A percentile compares a stretch with the other conserved stretches of the same genome.
Evolutionary conservation across 805 yeast genomes (phyloP).

Genomic region (Helenozyma rhizophorensis): DNA sequence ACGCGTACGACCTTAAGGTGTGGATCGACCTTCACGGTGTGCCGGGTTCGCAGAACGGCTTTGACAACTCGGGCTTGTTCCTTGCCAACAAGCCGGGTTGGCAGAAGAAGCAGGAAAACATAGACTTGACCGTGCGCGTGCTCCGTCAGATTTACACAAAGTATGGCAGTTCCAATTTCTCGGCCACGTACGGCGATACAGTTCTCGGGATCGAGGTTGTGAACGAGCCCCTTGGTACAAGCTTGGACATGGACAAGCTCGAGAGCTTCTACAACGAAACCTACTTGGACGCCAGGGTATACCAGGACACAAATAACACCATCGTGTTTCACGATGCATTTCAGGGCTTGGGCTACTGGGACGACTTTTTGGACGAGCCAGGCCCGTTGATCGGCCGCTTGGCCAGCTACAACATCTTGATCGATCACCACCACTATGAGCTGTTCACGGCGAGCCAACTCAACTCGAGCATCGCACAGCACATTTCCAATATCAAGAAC

Average conservation of each 20-base stretch:
- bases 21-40: conserved; percentile 79
- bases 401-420: conserved; percentile 31
- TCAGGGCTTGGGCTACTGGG: conserved; percentile 51
- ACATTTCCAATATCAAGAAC: conserved; percentile 26
- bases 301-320: conserved; percentile 32
- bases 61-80: conserved; percentile 65
- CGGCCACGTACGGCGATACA: conserved; percentile 9
- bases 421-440: conserved; percentile 41
- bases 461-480: conserved; percentile 26
- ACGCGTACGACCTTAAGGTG: conserved; percentile 53
- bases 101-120: conserved; percentile 8
- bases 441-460: conserved; percentile 27
- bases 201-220: conserved; percentile 14
- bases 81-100: conserved; percentile 8
- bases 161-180: conserved; percentile 10
- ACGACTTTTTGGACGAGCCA: conserved; percentile 31
- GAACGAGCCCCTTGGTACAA: conserved; percentile 14
- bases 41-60: conserved; percentile 85
- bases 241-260: conserved; percentile 14
- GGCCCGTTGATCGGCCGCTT: conserved; percentile 10
- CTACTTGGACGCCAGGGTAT: conserved; percentile 29
- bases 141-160: conserved; percentile 11
- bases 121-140: conserved; percentile 17
- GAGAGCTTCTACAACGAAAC: conserved; percentile 25
- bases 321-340: conserved; percentile 68